Base-by-base conservation (phyloP, 2,329 filamentous ascomycete species). In the Penicillium griseofulvum region DNA sequence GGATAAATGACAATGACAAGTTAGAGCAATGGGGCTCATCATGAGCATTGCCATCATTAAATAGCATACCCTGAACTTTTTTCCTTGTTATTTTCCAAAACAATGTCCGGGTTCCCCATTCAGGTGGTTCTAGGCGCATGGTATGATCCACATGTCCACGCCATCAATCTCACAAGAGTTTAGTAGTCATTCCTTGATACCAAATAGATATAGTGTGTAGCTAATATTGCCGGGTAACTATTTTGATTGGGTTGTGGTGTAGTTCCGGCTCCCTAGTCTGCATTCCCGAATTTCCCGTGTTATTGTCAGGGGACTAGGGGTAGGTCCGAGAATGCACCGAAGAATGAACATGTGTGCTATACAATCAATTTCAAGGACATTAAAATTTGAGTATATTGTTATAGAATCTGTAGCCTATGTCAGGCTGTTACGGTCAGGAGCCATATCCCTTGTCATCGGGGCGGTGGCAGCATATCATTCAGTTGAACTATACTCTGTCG, bases 201-300 rank as follows among this genome's bases (percentile, higher is more conserved):
- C 19, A 2, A 26, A 16, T 17, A 19, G 10, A 28, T 29, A 6
- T 5, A 34, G 14, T 28, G 31, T 41, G 19, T n/a, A 22, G 7
- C 9, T 16, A 1, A 48, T 24, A 19, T 19, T 17, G 1, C 4
- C n/a, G 16, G 8, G n/a, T 37, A 7, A 19, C 1, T 22, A 4
- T 9, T 34, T 6, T 49, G 10, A 64, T 62, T 61, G 60, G 61
- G n/a, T 45, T 42, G 14, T 47, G 6, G 2, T 19, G 12, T n/a
- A 4, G n/a, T 11, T 6, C 22, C 16, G 6, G 26, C 41, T 19
- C 31, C 52, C 24, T 53, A 22, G 49, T 49, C 38, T 58, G 46
- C 65, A 67, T 67, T 67, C 65, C 58, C 39, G 19, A 14, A 16
- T 38, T 42, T n/a, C n/a, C n/a, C n/a, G n/a, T n/a, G 62, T 67